Percentiles rank a stretch among this genome's conserved stretches.
These are phyloP conservation scores for Nepenthes gracilis DNA, from an alignment of 148 eudicot genomes.

Conservation along the genomic window DNA sequence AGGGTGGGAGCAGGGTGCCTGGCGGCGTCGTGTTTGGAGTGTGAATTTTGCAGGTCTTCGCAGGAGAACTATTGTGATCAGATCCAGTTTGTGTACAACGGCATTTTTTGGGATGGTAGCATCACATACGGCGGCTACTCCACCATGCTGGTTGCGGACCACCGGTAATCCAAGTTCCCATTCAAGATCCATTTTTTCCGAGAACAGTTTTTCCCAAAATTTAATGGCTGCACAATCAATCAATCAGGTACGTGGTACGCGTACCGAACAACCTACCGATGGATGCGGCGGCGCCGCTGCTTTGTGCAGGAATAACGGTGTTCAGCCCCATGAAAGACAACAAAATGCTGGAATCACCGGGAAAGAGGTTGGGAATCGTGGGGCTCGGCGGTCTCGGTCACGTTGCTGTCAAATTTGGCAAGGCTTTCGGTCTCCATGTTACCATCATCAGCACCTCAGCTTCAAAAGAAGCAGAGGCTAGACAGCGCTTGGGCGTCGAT, in stretches of 20 bases:
- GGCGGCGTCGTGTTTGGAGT: slow-evolving; percentile 73
- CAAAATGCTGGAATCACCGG: slow-evolving; percentile 30
- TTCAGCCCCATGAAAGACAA: slow-evolving; percentile 68
- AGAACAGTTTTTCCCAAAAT: too few species aligned
- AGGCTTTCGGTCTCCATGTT: slow-evolving; percentile 83
- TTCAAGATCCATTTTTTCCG: not conserved
- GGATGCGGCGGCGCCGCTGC: slow-evolving; percentile 77
- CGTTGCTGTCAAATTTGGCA: slow-evolving; percentile 75
- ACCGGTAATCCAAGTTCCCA: slow-evolving; percentile 31
- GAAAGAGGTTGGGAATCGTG: slow-evolving; percentile 59
- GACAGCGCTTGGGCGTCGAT: slow-evolving; percentile 48
- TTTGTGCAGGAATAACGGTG: slow-evolving; percentile 87
- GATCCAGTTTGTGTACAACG: slow-evolving; percentile 63
- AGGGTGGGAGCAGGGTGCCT: slow-evolving; percentile 82
- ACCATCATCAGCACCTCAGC: slow-evolving; percentile 88
- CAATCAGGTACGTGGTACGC: slow-evolving; percentile 54
- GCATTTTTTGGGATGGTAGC: slow-evolving; percentile 91
- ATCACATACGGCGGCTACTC: slow-evolving; percentile 96
- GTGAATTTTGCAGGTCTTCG: slow-evolving; percentile 59
- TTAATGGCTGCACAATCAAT: not conserved
- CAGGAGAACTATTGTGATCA: slow-evolving; percentile 83
- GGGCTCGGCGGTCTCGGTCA: slow-evolving; percentile 92
- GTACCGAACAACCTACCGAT: slow-evolving; percentile 62
- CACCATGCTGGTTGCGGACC: slow-evolving; percentile 73
- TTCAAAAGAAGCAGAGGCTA: slow-evolving; percentile 67